Percentiles rank a stretch among this genome's conserved stretches.
These are phyloP conservation scores for Aspergillus fumigatiaffinis DNA, from an alignment of 2,329 filamentous ascomycete genomes.

Conservation along the genomic window DNA sequence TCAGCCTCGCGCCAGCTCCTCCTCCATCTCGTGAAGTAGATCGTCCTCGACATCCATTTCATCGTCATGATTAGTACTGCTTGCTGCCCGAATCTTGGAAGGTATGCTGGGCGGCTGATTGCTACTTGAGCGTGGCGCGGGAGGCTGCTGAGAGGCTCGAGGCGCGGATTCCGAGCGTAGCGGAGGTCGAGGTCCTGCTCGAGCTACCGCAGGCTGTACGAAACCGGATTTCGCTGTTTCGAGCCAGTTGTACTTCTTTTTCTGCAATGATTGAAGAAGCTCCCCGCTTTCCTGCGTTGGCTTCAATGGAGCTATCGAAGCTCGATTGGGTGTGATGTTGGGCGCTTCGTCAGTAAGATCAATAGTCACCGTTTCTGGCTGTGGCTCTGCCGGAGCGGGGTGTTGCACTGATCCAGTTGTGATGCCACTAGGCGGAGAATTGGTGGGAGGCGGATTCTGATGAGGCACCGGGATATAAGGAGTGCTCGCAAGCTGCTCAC, in stretches of 20 bases:
- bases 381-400: not conserved
- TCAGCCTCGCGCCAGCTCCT: conserved; percentile 18
- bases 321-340: not conserved
- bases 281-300: conserved; percentile 8
- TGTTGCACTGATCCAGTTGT: not conserved
- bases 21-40: conserved; percentile 23
- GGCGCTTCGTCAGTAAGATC: conserved; percentile 7
- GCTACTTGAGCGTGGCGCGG: not conserved
- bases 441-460: not conserved
- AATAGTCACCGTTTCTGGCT: not conserved
- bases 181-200: not conserved
- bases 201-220: not conserved
- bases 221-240: conserved; percentile 6
- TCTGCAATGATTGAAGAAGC: conserved; percentile 23
- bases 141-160: not conserved
- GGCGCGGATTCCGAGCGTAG: not conserved
- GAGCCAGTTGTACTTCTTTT: conserved; percentile 32
- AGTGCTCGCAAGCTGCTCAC: not conserved
- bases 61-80: not conserved
- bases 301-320: not conserved
- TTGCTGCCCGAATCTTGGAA: not conserved
- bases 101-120: not conserved
- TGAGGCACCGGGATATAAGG: not conserved
- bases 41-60: conserved; percentile 17
- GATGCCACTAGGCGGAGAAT: not conserved